Evolutionary conservation across 495 filamentous ascomycete species (phyloP).

Genomic region (Penicillium goetzii): DNA sequence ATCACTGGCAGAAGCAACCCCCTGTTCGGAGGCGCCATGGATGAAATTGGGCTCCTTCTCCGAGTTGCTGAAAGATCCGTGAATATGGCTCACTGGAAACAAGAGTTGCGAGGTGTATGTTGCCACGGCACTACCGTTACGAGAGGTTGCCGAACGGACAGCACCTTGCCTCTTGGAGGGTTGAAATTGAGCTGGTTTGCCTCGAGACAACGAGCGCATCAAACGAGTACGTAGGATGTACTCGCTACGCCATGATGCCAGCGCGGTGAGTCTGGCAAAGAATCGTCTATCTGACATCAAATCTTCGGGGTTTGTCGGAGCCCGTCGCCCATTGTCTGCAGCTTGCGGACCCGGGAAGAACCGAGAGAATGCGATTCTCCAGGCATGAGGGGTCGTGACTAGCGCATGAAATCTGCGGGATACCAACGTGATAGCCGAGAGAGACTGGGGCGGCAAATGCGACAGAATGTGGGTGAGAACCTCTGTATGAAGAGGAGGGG

Average conservation of each 20-base stretch:
- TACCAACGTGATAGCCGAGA: slow-evolving; percentile 76
- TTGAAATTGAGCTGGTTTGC: slow-evolving; percentile 68
- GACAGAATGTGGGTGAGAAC: slow-evolving; percentile 90
- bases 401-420: slow-evolving; percentile 81
- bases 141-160: slow-evolving; percentile 49
- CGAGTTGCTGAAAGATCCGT: slow-evolving; percentile 69
- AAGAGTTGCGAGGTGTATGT: slow-evolving; percentile 83
- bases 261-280: slow-evolving; percentile 77
- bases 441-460: slow-evolving; percentile 78
- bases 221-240: slow-evolving; percentile 87
- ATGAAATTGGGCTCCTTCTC: slow-evolving; percentile 77
- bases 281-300: slow-evolving; percentile 67
- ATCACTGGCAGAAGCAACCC: slow-evolving; percentile 73
- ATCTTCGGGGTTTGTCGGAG: slow-evolving; percentile 43
- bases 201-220: slow-evolving; percentile 75
- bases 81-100: slow-evolving; percentile 72
- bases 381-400: slow-evolving; percentile 86
- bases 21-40: slow-evolving; percentile 77
- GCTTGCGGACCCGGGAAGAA: slow-evolving; percentile 78
- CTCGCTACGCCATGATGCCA: slow-evolving; percentile 90
- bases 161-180: slow-evolving; percentile 53
- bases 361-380: slow-evolving; percentile 85
- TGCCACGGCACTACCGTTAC: slow-evolving; percentile 62
- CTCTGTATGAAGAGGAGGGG: slow-evolving; percentile 57
- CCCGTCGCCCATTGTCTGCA: slow-evolving; percentile 34